phyloP scores from a whole-genome alignment of 257 asterid genomes.

The Solanum rostratum region DNA sequence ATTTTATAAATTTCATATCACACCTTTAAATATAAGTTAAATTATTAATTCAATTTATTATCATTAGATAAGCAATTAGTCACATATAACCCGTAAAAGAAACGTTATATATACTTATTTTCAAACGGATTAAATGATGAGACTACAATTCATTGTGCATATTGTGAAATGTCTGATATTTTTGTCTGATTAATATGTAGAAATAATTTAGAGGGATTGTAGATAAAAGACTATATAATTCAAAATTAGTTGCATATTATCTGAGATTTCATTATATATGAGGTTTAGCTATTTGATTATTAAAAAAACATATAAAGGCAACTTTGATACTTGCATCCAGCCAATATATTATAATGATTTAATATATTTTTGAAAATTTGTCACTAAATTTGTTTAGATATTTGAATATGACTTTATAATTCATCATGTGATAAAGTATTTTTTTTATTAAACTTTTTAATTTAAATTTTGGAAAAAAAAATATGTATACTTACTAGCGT shows the following conservation, averaged over 20 bases:
- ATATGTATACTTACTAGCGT: not conserved
- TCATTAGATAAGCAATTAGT: not conserved
- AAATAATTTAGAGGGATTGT: not conserved
- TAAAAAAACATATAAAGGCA: too few species aligned
- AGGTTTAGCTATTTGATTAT: not conserved
- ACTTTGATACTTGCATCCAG: too few species aligned
- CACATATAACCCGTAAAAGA: not conserved
- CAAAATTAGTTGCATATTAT: not conserved
- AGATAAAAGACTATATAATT: not conserved
- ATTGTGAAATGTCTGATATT: not conserved
- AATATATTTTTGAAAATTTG: not conserved
- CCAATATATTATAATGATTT: not conserved
- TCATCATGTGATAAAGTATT: not conserved
- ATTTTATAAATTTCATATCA: too few species aligned
- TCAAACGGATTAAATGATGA: not conserved
- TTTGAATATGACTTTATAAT: not conserved
- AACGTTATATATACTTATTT: not conserved
- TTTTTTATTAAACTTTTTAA: not conserved
- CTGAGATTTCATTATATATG: not conserved
- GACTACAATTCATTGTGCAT: not conserved
- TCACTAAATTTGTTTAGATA: not conserved
- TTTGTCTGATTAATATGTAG: not conserved
- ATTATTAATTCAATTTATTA: not conserved
- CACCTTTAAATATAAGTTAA: not conserved
- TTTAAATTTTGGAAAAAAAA: not conserved